Base-by-base conservation (phyloP, 352 stramenopile genomes). In the Blastocystis sp. region DNA sequence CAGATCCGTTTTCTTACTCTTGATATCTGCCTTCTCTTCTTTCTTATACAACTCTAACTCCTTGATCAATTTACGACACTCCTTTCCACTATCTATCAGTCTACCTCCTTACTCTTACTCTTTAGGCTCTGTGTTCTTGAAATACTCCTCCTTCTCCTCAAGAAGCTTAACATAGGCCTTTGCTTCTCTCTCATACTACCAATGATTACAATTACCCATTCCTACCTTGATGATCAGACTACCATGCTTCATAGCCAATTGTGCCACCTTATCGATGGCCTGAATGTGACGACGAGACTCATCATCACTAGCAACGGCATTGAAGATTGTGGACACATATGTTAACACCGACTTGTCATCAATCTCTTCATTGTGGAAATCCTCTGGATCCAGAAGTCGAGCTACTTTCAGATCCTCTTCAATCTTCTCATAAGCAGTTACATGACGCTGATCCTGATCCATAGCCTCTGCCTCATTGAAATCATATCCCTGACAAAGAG, bases 261-360 rank as follows among this genome's bases (percentile, higher is more conserved):
- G 57, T 49, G 61, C 75, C 7, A 75, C 75, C 7, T 67, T 73
- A 43, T 86, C 61, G 61, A 86, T 86, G 24, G 75, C 61, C 57
- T 86, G 57, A 24, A 75, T 42, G 42, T 86, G 61, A 29, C 61
- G 57, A 21, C 61, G 66, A 52, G 75, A 75, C 61, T 86, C 57
- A 57, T 86, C 75, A 19, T 46, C 57, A 35, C 24, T 86, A n/a
- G 75, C 75, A 39, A 71, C 57, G 54, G 57, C 61, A 42, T 71
- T 75, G 75, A 86, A 86, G 32, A 86, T 75, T 24, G 75, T 57
- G 12, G 75, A 86, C 61, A 86, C 61, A 35, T 86, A 86, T 12
- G 75, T 86, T 57, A 86, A 49, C 46, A 86, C 75, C 37, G 75
- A 86, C 37, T 86, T 71, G 57, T 86, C 75, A 54, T 86, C 75